These are phyloP conservation scores for Penicillium sclerotiorum DNA, from an alignment of 2,329 filamentous ascomycete genomes.

Conservation along the genomic window DNA sequence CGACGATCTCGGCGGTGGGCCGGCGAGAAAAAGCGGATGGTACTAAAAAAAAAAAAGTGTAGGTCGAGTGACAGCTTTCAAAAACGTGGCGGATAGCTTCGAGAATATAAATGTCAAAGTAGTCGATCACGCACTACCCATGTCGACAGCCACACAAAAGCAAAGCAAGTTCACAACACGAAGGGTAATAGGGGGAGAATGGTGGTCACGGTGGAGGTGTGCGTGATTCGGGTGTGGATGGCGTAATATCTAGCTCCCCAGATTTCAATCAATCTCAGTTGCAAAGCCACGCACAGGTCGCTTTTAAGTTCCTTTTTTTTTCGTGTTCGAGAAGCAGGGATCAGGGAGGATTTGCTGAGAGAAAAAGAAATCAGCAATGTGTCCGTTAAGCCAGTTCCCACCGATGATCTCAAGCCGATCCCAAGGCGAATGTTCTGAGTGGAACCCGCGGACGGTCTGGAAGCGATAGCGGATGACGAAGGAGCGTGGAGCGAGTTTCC, in stretches of 20 bases:
- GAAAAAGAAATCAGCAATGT: slow-evolving; percentile 4
- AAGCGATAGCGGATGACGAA: slow-evolving; percentile 29
- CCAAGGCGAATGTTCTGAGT: slow-evolving; percentile 14
- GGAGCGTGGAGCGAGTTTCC: slow-evolving; percentile 21
- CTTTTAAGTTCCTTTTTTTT: slow-evolving; percentile 1
- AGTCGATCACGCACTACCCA: slow-evolving; percentile 19
- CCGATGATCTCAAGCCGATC: slow-evolving; percentile 26
- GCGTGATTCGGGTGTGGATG: slow-evolving; percentile 27
- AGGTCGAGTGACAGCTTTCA: slow-evolving; percentile 5
- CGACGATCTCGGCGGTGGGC: neutral
- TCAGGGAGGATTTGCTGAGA: slow-evolving; percentile 8
- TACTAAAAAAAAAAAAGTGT: neutral
- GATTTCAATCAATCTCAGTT: slow-evolving; percentile 16
- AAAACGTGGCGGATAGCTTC: slow-evolving; percentile 16
- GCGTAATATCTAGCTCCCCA: slow-evolving; percentile 29
- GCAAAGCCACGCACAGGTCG: slow-evolving; percentile 13
- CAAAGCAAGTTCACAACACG: slow-evolving; percentile 9
- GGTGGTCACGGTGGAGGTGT: slow-evolving; percentile 9
- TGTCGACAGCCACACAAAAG: slow-evolving; percentile 11
- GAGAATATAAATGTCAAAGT: slow-evolving; percentile 17
- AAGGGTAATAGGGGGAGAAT: slow-evolving; percentile 7
- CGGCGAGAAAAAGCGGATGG: slow-evolving; percentile 1
- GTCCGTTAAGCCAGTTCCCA: slow-evolving; percentile 18
- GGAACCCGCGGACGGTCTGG: slow-evolving; percentile 27
- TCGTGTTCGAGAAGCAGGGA: neutral